These are phyloP conservation scores for Knufia fluminis DNA, from an alignment of 2,329 filamentous ascomycete genomes.

Conservation along the genomic window DNA sequence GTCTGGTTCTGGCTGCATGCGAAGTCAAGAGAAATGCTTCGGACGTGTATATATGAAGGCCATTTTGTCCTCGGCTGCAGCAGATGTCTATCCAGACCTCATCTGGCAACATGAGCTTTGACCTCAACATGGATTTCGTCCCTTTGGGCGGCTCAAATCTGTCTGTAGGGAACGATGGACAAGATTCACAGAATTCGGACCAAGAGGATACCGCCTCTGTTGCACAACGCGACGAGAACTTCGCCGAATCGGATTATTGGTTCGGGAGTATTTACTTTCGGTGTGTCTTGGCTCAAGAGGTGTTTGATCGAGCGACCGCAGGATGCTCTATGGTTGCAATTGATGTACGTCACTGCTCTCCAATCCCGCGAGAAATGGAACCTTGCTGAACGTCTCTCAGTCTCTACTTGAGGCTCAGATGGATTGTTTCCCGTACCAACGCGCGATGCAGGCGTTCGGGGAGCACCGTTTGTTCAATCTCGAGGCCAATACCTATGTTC, in stretches of 20 bases:
- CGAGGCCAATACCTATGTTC: background rate
- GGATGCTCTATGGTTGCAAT: conserved; percentile 1
- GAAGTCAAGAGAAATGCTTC: conserved; percentile 1
- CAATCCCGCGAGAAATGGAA: background rate
- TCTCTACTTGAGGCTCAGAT: background rate
- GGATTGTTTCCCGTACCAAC: background rate
- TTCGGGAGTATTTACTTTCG: conserved; percentile 1
- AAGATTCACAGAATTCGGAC: conserved; percentile 3
- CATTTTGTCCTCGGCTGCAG: conserved; percentile 2
- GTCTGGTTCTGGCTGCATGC: conserved; percentile 2
- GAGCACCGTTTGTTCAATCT: conserved; percentile 1
- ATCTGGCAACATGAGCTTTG: conserved; percentile 2
- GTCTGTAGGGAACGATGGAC: conserved; percentile 1
- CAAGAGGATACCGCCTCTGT: conserved; percentile 4
- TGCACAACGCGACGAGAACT: background rate
- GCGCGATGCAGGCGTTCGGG: background rate
- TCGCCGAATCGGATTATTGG: conserved; percentile 5
- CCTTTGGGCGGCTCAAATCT: conserved; percentile 2
- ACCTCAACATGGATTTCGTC: conserved; percentile 2
- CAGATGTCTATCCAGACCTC: conserved; percentile 3
- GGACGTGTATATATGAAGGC: background rate
- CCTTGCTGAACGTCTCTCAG: background rate
- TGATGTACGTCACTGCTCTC: conserved; percentile 1
- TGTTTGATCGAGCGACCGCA: conserved; percentile 4
- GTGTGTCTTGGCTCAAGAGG: background rate